Percentiles rank a stretch among this genome's conserved stretches.
Evolutionary conservation across 495 filamentous ascomycete genomes (phyloP).

Genomic region (Neurospora cerealis): DNA sequence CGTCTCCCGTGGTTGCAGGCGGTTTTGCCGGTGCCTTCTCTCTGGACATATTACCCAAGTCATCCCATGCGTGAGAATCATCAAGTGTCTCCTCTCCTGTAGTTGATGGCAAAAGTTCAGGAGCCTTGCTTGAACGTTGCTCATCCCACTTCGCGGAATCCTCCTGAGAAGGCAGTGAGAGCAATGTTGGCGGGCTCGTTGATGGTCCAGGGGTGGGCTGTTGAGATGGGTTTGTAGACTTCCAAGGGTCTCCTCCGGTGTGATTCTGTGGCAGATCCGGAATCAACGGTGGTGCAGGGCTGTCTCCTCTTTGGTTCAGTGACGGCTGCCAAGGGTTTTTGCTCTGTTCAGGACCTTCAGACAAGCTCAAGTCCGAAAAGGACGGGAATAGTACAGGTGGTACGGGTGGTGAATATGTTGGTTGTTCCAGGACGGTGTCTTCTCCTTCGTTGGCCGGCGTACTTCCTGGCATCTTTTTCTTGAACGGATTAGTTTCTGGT

Average conservation of each 20-base stretch:
- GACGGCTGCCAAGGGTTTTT: conserved; percentile 45
- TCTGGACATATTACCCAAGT: conserved; percentile 23
- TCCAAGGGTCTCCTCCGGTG: conserved; percentile 24
- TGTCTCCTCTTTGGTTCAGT: conserved; percentile 11
- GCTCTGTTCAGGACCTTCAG: conserved; percentile 22
- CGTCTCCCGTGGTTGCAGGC: conserved; percentile 23
- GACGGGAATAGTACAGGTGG: conserved; percentile 14
- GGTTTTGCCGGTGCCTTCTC: conserved; percentile 19
- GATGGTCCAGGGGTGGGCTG: conserved; percentile 17
- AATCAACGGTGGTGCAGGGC: conserved; percentile 7
- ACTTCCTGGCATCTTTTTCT: conserved; percentile 27
- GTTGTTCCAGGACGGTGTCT: background rate
- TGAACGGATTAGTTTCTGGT: conserved; percentile 45
- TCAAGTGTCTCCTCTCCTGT: conserved; percentile 22
- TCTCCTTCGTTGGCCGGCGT: background rate
- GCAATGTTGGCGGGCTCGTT: conserved; percentile 15
- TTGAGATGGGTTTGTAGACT: conserved; percentile 23
- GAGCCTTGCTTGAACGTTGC: conserved; percentile 10
- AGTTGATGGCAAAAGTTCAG: conserved; percentile 6
- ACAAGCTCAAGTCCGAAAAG: conserved; percentile 26
- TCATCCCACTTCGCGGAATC: conserved; percentile 28
- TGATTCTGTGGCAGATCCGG: conserved; percentile 21
- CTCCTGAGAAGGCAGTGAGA: conserved; percentile 23
- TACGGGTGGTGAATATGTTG: conserved; percentile 8
- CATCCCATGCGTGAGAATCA: conserved; percentile 36